Conservation (phyloP, 495 filamentous ascomycete genomes). For the Podospora pseudocomata region DNA sequence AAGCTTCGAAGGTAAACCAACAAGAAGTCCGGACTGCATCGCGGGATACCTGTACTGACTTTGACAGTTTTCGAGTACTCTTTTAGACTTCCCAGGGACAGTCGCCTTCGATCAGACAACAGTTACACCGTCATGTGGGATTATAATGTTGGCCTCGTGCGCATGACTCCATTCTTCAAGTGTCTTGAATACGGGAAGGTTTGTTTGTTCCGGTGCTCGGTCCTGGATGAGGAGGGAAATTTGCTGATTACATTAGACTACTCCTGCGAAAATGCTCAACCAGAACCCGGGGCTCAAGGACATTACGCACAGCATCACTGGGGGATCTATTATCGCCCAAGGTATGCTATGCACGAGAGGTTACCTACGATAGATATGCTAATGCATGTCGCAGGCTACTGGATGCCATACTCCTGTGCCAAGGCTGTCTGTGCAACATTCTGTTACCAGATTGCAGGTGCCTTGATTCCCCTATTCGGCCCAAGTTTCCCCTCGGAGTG, state of each 20-base stretch:
- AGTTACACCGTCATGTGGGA: conserved; percentile 90
- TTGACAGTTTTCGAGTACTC: conserved; percentile 80
- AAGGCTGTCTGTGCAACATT: conserved; percentile 81
- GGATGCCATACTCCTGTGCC: conserved; percentile 88
- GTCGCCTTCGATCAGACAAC: conserved; percentile 47
- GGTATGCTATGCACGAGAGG: conserved; percentile 48
- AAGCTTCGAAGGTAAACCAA: conserved; percentile 72
- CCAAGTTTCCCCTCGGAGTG: conserved; percentile 71
- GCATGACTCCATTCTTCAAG: conserved; percentile 94
- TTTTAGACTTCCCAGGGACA: conserved; percentile 70
- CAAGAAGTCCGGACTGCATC: not conserved
- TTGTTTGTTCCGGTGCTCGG: conserved; percentile 13
- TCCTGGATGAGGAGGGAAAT: not conserved
- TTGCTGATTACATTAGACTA: conserved; percentile 56
- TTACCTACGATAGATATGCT: not conserved
- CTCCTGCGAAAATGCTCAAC: conserved; percentile 74
- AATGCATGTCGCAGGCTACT: conserved; percentile 67
- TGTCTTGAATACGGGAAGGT: conserved; percentile 84
- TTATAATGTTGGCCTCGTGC: conserved; percentile 90
- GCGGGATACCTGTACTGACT: conserved; percentile 4
- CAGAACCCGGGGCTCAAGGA: conserved; percentile 77
- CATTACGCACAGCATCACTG: conserved; percentile 91
- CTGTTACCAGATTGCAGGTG: conserved; percentile 78
- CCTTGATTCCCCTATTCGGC: conserved; percentile 85
- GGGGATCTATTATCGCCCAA: conserved; percentile 84